A percentile compares a stretch with the other conserved stretches of the same genome.
These are phyloP conservation scores for Erodium moschatum DNA, from an alignment of 441 rosid genomes.

Conservation along the genomic window DNA sequence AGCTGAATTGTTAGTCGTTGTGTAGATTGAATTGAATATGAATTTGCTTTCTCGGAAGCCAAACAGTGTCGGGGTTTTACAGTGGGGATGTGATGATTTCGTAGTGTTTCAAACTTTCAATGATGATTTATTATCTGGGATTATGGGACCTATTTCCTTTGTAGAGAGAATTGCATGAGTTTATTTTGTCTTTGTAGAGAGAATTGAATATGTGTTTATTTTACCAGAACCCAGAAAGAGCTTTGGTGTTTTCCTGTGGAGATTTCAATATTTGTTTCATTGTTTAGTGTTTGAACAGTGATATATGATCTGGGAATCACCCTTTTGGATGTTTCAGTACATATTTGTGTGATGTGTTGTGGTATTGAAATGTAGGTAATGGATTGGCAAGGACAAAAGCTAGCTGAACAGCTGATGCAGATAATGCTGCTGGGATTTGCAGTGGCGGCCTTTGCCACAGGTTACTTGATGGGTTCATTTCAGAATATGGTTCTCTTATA, in stretches of 20 bases:
- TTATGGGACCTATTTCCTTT: too few relatives aligned
- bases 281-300: background rate
- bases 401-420: conserved; percentile 89
- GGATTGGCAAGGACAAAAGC: conserved; percentile 99
- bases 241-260: conserved; percentile 14
- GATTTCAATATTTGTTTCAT: too few relatives aligned
- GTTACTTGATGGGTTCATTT: conserved; percentile 55
- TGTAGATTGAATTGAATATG: background rate
- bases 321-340: background rate
- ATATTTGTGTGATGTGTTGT: background rate
- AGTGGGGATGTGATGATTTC: too few relatives aligned
- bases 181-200: too few relatives aligned
- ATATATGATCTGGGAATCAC: background rate
- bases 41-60: conserved; percentile 17
- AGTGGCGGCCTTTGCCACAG: conserved; percentile 38
- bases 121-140: too few relatives aligned
- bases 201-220: too few relatives aligned
- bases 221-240: background rate
- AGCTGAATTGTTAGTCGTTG: too few relatives aligned
- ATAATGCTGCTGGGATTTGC: conserved; percentile 58
- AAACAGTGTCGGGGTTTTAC: background rate
- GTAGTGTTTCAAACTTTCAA: too few relatives aligned
- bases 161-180: too few relatives aligned
- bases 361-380: conserved; percentile 22
- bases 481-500: conserved; percentile 60